Percentiles rank a stretch among this genome's conserved stretches.
Evolutionary conservation across 202 grass and related monocot species (phyloP).

Genomic region (Setaria viridis): DNA sequence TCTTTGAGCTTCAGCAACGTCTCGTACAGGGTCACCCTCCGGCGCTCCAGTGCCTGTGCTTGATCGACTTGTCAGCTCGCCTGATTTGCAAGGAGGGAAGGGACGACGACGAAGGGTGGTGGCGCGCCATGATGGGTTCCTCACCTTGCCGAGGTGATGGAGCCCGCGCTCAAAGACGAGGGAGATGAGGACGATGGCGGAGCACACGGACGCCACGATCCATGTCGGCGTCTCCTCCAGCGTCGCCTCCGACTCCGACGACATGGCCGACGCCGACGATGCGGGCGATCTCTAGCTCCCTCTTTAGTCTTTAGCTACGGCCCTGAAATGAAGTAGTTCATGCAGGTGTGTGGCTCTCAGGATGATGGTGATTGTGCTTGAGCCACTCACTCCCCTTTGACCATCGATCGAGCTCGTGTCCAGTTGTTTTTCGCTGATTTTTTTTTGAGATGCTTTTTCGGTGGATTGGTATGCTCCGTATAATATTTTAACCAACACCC

Average conservation of each 20-base stretch:
- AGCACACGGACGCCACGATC: slow-evolving; percentile 78
- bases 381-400: neutral
- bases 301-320: neutral
- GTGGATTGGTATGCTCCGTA: slow-evolving; percentile 25
- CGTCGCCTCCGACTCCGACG: slow-evolving; percentile 23
- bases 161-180: slow-evolving; percentile 76
- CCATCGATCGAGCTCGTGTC: neutral
- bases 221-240: slow-evolving; percentile 79
- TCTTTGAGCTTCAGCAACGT: slow-evolving; percentile 89
- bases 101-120: neutral
- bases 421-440: neutral
- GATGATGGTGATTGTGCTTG: neutral
- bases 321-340: neutral
- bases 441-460: neutral
- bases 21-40: slow-evolving; percentile 78
- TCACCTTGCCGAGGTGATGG: slow-evolving; percentile 75
- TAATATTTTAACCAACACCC: slow-evolving; percentile 6
- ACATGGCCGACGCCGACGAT: slow-evolving; percentile 13
- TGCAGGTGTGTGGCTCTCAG: neutral
- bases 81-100: neutral
- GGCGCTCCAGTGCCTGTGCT: slow-evolving; percentile 48
- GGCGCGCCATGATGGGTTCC: neutral
- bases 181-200: slow-evolving; percentile 80
- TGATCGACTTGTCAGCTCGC: neutral
- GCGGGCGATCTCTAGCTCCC: neutral